Evolutionary conservation across 2,329 filamentous ascomycete species (phyloP), one percentile per base, ranked within the genome.

Genomic region (Pseudocercospora macadamiae): DNA sequence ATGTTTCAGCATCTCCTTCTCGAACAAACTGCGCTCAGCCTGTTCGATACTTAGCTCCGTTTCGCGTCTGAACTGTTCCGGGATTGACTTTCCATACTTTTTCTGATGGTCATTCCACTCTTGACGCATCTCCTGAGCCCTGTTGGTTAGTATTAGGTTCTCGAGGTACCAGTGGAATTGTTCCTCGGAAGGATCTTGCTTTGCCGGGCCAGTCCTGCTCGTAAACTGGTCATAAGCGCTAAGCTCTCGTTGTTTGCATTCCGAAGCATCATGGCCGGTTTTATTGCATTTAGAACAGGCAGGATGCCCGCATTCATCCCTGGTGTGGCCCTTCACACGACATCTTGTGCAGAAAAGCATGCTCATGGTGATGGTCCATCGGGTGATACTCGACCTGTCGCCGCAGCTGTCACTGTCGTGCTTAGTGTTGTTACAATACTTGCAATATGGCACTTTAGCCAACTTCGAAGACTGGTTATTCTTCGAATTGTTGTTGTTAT

Each of bases 221-320:
- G n/a, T 25, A 14, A 25, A 47, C 42, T 47, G 42, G 14, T 47
- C 42, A 21, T 47, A 47, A 7, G 26, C 42, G 23, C 4, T 47
- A 26, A 21, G n/a, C n/a, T 21, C 23, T 47, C 42, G 19, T 47
- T 28, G 48, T 51, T 51, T 36, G 14, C 57, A 59, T 12, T 52
- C 47, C 9, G 49, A 30, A 28, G 51, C 23, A 12, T 26, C 47
- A 16, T 59, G 57, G 12, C 57, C 57, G 12, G 26, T 47, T 16
- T 23, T 23, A 16, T 45, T 30, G 28, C 51, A 59, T 26, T 55
- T 55, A 19, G 34, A 16, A 34, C 57, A 59, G 28, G 32, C 26
- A 12, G 60, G 60, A 34, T 56, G 56, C 21, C 34, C 28, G 39
- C 60, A 62, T 12, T 49, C 52, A 30, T 59, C 57, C 25, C 44